These are phyloP conservation scores for Leishmania braziliensis DNA, from an alignment of 208 protist species.

Conservation along the genomic window DNA sequence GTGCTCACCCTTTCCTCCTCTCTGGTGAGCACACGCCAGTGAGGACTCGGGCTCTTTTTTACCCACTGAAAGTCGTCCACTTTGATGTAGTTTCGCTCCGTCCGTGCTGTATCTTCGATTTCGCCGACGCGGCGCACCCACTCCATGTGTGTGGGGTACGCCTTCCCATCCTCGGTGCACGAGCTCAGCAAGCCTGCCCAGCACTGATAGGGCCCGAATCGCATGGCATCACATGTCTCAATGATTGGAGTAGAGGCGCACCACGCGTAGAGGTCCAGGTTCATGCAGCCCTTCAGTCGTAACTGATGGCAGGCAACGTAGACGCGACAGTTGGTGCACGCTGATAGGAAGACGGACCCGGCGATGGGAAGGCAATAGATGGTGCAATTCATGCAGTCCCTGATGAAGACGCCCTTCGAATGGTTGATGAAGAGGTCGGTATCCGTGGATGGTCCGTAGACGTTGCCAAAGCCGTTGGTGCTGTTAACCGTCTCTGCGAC, in stretches of 20 bases:
- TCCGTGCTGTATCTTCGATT: conserved; percentile 36
- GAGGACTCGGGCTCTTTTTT: conserved; percentile 72
- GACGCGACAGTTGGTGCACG: conserved; percentile 62
- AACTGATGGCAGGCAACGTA: conserved; percentile 89
- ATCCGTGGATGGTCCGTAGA: conserved; percentile 42
- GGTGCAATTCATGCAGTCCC: conserved; percentile 47
- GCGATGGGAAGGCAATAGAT: conserved; percentile 70
- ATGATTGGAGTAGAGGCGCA: conserved; percentile 86
- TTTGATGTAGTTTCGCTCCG: conserved; percentile 44
- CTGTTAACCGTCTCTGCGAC: neutral
- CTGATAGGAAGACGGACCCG: conserved; percentile 79
- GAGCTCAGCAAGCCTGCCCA: conserved; percentile 72
- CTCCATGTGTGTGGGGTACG: conserved; percentile 48
- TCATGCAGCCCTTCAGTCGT: conserved; percentile 72
- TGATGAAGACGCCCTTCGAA: conserved; percentile 65
- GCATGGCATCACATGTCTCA: conserved; percentile 66
- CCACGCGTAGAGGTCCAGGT: conserved; percentile 80
- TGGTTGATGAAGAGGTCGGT: conserved; percentile 45
- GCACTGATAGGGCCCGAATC: conserved; percentile 78
- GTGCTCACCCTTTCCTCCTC: conserved; percentile 31
- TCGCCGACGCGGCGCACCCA: conserved; percentile 72
- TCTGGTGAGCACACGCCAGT: conserved; percentile 70
- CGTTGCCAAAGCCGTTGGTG: conserved; percentile 25
- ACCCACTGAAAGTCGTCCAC: conserved; percentile 92
- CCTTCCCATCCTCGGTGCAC: conserved; percentile 15